Evolutionary conservation across 2,329 filamentous ascomycete genomes (phyloP), one percentile per base, ranked within the genome.

Genomic region (Lachnellula occidentalis): DNA sequence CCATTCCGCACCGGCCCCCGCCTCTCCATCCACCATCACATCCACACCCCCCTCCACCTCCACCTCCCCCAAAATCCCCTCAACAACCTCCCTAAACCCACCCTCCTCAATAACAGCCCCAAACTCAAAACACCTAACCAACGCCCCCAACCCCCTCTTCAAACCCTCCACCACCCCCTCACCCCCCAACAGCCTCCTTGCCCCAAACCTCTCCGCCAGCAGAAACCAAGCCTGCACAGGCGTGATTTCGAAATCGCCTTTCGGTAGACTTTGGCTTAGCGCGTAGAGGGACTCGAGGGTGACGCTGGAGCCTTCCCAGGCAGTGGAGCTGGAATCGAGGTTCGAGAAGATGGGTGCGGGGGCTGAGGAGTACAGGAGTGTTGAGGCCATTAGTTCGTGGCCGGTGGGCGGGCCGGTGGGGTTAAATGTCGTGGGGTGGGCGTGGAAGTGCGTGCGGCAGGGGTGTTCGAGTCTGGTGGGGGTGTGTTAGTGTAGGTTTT

Each of bases 151-250:
- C 4, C 52, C 55, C n/a, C 39, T 59, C 54, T 65, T 66, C 45
- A 67, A 45, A 4, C 15, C 17, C 21, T 61, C 60, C 12, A 66
- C 17, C 19, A 54, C 39, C 2, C 53, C 14, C 14, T 14, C 61
- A 47, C 5, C 14, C 9, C n/a, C 57, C 50, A 8, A 62, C 22
- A 19, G 49, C 39, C 5, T 47, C 24, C 21, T 51, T 46, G 22
- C 46, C 4, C 53, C 56, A 51, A 61, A 63, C 15, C 53, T 49
- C 8, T 57, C 54, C 6, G 55, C 53, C 2, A 67, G 43, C 37
- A 59, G 21, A 24, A 67, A 67, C 65, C 65, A 67, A 6, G 62
- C 65, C 49, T 67, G 65, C n/a, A 67, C 65, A 17, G 65, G 65
- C 27, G 65, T 67, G 4, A 67, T 62, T 39, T 67, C 65, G 48